These are phyloP conservation scores for Phytophthora crassamura DNA, from an alignment of 352 stramenopile genomes.

Conservation along the genomic window DNA sequence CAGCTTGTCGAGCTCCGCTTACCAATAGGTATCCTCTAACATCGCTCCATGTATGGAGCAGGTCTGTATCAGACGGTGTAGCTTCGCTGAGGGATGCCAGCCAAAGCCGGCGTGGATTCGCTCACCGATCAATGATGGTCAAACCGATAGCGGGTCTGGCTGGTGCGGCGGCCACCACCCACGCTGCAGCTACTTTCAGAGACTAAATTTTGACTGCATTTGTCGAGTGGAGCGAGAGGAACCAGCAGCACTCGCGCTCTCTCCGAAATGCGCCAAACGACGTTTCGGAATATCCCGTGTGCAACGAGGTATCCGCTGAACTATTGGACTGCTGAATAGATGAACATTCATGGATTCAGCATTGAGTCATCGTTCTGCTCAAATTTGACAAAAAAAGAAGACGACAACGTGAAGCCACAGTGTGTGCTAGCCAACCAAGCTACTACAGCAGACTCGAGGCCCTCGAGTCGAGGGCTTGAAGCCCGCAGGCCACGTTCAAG, in stretches of 20 bases:
- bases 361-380: constrained; percentile 6
- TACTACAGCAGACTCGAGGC: too few relatives aligned
- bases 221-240: constrained; percentile 2
- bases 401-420: too few relatives aligned
- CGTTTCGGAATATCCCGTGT: constrained; percentile 20
- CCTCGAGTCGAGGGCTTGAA: too few relatives aligned
- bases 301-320: neutral
- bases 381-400: too few relatives aligned
- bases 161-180: neutral
- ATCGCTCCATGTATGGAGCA: neutral
- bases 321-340: too few relatives aligned
- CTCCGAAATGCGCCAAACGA: constrained; percentile 13
- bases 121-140: neutral
- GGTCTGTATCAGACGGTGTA: constrained; percentile 26
- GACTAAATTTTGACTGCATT: constrained; percentile 22
- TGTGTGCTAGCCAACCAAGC: too few relatives aligned
- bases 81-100: constrained; percentile 1
- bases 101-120: neutral
- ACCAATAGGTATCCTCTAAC: constrained; percentile 1
- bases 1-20: constrained; percentile 3
- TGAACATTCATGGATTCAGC: neutral
- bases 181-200: constrained; percentile 21
- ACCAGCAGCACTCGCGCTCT: constrained; percentile 14
- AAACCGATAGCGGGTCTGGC: constrained; percentile 1
- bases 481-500: too few relatives aligned